phyloP scores from a whole-genome alignment of 2,329 filamentous ascomycete genomes.

The Ophiostoma sp. region DNA sequence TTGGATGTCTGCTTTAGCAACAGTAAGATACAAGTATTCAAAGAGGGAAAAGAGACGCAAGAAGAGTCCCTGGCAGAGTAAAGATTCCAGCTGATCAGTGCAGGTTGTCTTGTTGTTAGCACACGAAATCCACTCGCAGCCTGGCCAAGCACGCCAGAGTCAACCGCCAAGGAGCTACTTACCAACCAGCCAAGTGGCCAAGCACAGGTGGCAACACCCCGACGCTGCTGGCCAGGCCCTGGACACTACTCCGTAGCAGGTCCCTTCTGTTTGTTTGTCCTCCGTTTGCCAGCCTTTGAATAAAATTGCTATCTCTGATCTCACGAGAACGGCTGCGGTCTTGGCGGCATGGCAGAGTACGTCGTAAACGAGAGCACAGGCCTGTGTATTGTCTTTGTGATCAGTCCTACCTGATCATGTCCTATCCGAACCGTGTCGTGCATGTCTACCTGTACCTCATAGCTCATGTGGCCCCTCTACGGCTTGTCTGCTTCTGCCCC shows the following conservation, averaged over 20 bases:
- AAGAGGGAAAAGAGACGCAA: neutral
- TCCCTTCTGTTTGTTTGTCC: neutral
- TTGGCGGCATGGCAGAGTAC: slow-evolving; percentile 8
- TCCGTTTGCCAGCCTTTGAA: neutral
- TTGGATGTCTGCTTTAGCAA: neutral
- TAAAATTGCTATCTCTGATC: neutral
- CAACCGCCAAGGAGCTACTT: slow-evolving; percentile 12
- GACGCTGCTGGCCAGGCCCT: neutral
- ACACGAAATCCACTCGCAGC: no score
- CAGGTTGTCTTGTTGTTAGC: no score
- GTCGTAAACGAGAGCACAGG: neutral
- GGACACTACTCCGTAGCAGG: neutral
- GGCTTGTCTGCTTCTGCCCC: neutral
- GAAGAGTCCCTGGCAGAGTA: no score
- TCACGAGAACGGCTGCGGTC: neutral
- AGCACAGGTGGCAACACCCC: slow-evolving; percentile 11
- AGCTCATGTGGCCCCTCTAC: neutral
- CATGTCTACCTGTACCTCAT: neutral
- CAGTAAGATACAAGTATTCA: no score
- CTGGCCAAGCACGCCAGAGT: no score
- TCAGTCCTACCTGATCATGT: neutral
- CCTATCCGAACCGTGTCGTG: neutral
- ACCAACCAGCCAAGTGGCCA: slow-evolving; percentile 14
- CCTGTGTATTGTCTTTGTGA: no score
- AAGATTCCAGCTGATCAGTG: no score